Evolutionary conservation across 352 stramenopile species (phyloP).

Genomic region (Pythium graminicola): DNA sequence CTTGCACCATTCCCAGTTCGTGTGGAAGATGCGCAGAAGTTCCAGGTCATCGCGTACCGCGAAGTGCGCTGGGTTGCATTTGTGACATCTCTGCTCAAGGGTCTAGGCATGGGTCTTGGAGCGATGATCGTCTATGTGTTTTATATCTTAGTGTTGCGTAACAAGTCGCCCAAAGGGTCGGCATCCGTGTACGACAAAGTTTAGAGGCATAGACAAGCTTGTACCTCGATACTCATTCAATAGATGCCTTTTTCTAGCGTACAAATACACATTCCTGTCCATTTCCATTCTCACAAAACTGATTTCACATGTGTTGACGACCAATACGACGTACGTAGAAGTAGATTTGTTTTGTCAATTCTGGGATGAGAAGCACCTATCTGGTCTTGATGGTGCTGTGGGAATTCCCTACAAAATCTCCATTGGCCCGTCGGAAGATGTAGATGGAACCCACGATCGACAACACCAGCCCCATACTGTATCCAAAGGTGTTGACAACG

Average conservation of each 20-base stretch:
- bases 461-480: slow-evolving; percentile 34
- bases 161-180: slow-evolving; percentile 31
- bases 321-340: no score
- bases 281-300: no score
- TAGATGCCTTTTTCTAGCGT: no score
- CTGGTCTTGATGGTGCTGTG: slow-evolving; percentile 22
- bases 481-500: slow-evolving; percentile 11
- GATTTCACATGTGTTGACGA: no score
- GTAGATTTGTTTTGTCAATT: no score
- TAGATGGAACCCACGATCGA: slow-evolving; percentile 45
- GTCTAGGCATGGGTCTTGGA: slow-evolving; percentile 67
- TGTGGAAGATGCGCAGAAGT: slow-evolving; percentile 61
- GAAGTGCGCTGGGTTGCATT: slow-evolving; percentile 79
- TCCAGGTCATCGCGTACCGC: slow-evolving; percentile 74
- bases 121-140: slow-evolving; percentile 78
- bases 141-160: slow-evolving; percentile 63
- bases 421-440: slow-evolving; percentile 53
- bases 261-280: no score
- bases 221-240: no score
- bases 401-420: slow-evolving; percentile 6
- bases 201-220: slow-evolving; percentile 32
- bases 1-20: slow-evolving; percentile 55
- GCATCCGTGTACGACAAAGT: slow-evolving; percentile 70
- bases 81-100: slow-evolving; percentile 67
- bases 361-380: no score